These are phyloP conservation scores for Rhodomyrtus tomentosa DNA, from an alignment of 345 rosid species.

Conservation along the genomic window DNA sequence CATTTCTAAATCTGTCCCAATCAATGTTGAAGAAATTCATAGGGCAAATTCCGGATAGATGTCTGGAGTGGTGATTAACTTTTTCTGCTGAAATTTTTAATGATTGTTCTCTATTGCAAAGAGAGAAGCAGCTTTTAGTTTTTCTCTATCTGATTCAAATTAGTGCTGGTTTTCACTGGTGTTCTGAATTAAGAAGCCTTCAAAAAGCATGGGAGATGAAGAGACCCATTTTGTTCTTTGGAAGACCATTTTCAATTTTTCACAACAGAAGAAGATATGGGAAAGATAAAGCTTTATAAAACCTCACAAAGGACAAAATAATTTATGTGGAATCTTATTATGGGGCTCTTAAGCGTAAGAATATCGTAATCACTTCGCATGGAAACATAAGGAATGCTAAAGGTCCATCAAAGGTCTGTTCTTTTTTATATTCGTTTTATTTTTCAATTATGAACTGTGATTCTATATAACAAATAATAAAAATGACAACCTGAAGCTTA, in stretches of 20 bases:
- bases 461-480: not conserved
- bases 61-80: not conserved
- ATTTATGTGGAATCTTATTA: not conserved
- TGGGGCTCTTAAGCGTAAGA: not conserved
- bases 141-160: not conserved
- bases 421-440: not conserved
- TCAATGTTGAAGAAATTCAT: not conserved
- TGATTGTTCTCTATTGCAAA: not conserved
- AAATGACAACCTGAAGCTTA: not conserved
- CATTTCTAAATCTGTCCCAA: not conserved
- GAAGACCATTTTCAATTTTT: not conserved
- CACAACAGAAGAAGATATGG: not conserved
- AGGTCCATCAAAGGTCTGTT: not conserved
- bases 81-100: not conserved
- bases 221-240: not conserved
- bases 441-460: not conserved
- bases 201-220: not conserved
- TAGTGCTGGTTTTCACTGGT: not conserved
- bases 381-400: not conserved
- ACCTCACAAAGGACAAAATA: not conserved
- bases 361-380: rapidly evolving
- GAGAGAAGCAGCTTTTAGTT: not conserved
- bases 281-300: not conserved
- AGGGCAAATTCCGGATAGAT: not conserved
- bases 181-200: not conserved